Evolutionary conservation across 768 basidiomycete genomes (phyloP).

Genomic region (Obba rivulosa): DNA sequence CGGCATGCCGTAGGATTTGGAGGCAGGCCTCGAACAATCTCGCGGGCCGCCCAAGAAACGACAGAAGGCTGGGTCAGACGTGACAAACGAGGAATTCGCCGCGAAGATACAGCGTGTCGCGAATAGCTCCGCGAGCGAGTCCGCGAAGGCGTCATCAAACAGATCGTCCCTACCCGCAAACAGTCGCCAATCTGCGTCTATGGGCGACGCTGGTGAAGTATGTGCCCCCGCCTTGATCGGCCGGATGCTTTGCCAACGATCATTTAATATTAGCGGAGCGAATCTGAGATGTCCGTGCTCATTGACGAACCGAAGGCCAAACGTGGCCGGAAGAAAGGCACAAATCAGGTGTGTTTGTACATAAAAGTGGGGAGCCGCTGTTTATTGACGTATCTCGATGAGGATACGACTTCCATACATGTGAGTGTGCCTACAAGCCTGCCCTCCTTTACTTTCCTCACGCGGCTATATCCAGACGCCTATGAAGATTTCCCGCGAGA

Average conservation of each 20-base stretch:
- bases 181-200: neutral
- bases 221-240: neutral
- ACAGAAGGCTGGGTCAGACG: conserved; percentile 1
- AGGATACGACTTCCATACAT: no score
- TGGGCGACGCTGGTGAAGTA: conserved; percentile 2
- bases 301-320: conserved; percentile 51
- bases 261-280: conserved; percentile 33
- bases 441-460: no score
- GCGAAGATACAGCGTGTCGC: no score
- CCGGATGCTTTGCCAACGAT: neutral
- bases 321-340: conserved; percentile 34
- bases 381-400: neutral
- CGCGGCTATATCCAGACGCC: no score
- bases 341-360: conserved; percentile 31
- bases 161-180: no score
- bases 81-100: no score
- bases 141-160: no score
- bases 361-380: no score
- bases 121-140: no score
- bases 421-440: neutral
- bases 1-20: neutral
- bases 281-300: conserved; percentile 57
- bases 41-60: conserved; percentile 4
- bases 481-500: no score
- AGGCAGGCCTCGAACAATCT: neutral